Evolutionary conservation across 345 rosid genomes (phyloP).

Genomic region (Mallotus nudiflorus): DNA sequence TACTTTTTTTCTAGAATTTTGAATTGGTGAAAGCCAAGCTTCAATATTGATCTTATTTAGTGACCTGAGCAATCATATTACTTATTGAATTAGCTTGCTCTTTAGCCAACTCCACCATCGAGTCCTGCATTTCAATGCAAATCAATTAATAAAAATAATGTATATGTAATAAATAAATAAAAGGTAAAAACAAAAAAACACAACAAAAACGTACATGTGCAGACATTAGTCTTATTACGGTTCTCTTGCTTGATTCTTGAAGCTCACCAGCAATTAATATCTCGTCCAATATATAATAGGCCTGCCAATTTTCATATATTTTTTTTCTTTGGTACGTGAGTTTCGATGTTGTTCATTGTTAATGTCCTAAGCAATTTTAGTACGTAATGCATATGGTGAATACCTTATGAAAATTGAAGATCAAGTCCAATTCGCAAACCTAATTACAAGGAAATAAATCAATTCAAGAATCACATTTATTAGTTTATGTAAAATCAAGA

Average conservation of each 20-base stretch:
- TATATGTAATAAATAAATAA: too few species aligned
- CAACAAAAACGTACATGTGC: slow-evolving; percentile 19
- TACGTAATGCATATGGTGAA: too few species aligned
- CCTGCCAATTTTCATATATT: slow-evolving; percentile 6
- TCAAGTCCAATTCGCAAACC: slow-evolving; percentile 30
- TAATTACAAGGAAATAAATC: not conserved
- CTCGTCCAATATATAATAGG: slow-evolving; percentile 34
- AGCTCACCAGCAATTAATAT: slow-evolving; percentile 31
- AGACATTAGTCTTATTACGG: slow-evolving; percentile 14
- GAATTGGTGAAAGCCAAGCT: too few species aligned
- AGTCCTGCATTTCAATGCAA: slow-evolving; percentile 47
- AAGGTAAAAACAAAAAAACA: not conserved
- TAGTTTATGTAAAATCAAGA: too few species aligned
- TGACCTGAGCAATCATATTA: slow-evolving; percentile 89
- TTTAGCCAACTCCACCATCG: slow-evolving; percentile 92
- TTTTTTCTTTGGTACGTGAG: not conserved
- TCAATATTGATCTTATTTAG: slow-evolving; percentile 45
- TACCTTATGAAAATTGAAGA: slow-evolving; percentile 37
- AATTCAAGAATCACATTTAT: not conserved
- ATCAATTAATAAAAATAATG: too few species aligned
- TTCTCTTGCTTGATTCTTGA: slow-evolving; percentile 34
- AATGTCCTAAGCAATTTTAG: not conserved
- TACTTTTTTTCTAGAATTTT: too few species aligned
- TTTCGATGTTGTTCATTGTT: too few species aligned
- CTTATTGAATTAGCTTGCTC: slow-evolving; percentile 87